Evolutionary conservation across 768 basidiomycete genomes (phyloP).

Genomic region (Rhizopogon salebrosus): DNA sequence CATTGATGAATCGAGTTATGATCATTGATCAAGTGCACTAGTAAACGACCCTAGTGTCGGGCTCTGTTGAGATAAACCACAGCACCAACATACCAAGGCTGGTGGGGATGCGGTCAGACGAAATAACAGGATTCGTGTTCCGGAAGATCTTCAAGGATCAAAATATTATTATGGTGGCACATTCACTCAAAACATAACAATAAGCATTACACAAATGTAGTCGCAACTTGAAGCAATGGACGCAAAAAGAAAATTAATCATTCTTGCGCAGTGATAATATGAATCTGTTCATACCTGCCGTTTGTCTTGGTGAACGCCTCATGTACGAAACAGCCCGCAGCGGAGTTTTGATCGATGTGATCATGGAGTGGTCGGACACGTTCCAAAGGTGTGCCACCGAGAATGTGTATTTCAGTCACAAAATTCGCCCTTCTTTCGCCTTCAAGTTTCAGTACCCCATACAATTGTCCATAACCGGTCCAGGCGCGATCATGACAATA

Average conservation of each 20-base stretch:
- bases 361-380: neutral
- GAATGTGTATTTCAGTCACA: neutral
- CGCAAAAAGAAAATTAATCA: too few relatives aligned
- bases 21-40: neutral
- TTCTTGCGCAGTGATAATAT: neutral
- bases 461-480: too few relatives aligned
- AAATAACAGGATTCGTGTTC: too few relatives aligned
- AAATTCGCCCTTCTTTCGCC: neutral
- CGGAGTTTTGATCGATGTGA: neutral
- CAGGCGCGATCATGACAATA: constrained; percentile 9
- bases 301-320: neutral
- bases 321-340: neutral
- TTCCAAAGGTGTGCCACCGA: neutral
- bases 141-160: too few relatives aligned
- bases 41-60: too few relatives aligned
- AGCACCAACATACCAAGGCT: too few relatives aligned
- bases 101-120: too few relatives aligned
- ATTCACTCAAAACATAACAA: too few relatives aligned
- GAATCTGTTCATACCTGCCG: neutral
- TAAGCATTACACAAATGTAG: too few relatives aligned
- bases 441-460: neutral
- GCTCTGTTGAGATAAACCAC: too few relatives aligned
- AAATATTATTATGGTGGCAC: too few relatives aligned
- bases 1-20: neutral
- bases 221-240: too few relatives aligned